Evolutionary conservation across 2,329 filamentous ascomycete genomes (phyloP), one percentile per base, ranked within the genome.

Genomic region (Periconia sp.): DNA sequence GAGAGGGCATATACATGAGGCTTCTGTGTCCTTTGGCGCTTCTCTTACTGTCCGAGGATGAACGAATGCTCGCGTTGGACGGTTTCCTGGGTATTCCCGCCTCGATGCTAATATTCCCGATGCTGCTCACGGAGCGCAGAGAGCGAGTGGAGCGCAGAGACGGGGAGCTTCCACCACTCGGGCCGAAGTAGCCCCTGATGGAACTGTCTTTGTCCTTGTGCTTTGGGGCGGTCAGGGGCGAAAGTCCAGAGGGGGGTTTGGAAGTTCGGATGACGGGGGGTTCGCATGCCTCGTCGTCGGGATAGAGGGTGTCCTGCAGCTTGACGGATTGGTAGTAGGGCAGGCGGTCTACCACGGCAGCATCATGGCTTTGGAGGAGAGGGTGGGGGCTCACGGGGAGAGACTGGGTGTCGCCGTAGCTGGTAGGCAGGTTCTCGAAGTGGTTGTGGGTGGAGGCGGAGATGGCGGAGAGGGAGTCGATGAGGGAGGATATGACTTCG

Each of bases 241-340:
- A 92, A 64, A 86, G 85, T 50, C 89, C 90, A 47, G 89, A 91
- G 0, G 90, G 90, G 8, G 87, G 88, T 71, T 92, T 92, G 31
- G 91, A 85, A 31, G 92, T 96, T 59, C 88, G 87, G 63, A 95
- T 83, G 50, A 93, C 83, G 17, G 92, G 91, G 13, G 91, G 76
- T 56, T 80, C 77, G 31, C 82, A 83, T 41, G 82, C 82, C 74
- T 85, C 81, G 69, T 85, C 81, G 69, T 85, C 81, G 35, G 79
- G 76, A 58, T 80, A 77, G 50, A 80, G 58, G 60, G 78, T 76
- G 46, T 77, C 74, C 35, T 72, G 79, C 49, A 80, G 79, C 31
- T 80, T 75, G 17, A 78, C 76, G 5, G 81, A 77, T 45, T 81
- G 76, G 47, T 81, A 77, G 71, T 84, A 88, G 54, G 85, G 81